A percentile compares a stretch with the other conserved stretches of the same genome.
Conservation (phyloP, 2,329 filamentous ascomycete species). For the Aureobasidium mangrovei region DNA sequence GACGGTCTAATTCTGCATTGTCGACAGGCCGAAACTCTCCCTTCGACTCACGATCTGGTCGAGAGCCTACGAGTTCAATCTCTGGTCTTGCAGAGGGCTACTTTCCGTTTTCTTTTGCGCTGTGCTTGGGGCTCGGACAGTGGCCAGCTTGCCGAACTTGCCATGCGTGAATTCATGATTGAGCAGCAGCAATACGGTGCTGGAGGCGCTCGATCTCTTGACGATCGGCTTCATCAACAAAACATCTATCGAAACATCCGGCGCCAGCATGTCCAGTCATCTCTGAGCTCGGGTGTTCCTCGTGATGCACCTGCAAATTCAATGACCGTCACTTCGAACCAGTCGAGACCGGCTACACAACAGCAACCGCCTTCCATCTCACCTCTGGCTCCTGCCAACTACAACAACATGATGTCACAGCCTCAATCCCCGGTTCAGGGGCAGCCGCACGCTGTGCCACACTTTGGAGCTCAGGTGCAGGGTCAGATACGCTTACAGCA, state of each 20-base stretch:
- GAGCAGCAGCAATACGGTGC: background rate
- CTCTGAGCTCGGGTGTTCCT: background rate
- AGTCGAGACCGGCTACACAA: no score
- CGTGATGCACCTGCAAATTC: background rate
- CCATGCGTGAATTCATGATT: background rate
- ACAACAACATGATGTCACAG: no score
- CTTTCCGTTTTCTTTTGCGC: conserved; percentile 3
- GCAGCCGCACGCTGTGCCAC: no score
- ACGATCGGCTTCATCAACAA: background rate
- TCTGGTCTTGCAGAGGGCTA: conserved; percentile 1
- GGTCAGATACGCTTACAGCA: no score
- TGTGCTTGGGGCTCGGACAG: conserved; percentile 1
- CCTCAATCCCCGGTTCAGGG: no score
- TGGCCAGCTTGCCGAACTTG: background rate
- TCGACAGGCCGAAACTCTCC: conserved; percentile 2
- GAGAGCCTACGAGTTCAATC: background rate
- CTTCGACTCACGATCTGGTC: background rate
- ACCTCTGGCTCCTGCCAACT: no score
- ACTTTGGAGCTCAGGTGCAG: no score
- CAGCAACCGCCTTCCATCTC: no score
- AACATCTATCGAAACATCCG: background rate
- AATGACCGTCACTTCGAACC: background rate
- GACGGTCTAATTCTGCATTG: background rate
- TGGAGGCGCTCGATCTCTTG: background rate
- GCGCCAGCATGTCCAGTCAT: background rate